Evolutionary conservation across 2,329 filamentous ascomycete genomes (phyloP).

Genomic region (Aspergillus ruber): DNA sequence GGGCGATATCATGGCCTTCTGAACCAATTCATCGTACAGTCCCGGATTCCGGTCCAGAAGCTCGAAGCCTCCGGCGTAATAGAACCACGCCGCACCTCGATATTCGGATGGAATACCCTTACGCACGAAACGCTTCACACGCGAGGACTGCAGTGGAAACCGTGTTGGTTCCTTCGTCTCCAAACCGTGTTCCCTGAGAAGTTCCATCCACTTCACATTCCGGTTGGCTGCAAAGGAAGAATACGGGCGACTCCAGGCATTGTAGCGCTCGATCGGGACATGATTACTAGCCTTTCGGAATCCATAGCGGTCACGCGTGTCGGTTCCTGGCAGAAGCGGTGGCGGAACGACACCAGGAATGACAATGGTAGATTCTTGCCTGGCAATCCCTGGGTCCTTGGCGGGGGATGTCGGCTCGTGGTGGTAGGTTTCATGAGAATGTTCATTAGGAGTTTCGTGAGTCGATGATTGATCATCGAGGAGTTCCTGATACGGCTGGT

Average conservation of each 20-base stretch:
- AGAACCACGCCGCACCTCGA: constrained; percentile 95
- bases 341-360: constrained; percentile 36
- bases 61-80: constrained; percentile 81
- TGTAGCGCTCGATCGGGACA: constrained; percentile 68
- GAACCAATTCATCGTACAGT: constrained; percentile 66
- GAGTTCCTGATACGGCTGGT: neutral
- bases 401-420: constrained; percentile 1
- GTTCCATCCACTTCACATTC: constrained; percentile 71
- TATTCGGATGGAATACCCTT: constrained; percentile 93
- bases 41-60: constrained; percentile 70
- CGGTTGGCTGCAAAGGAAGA: constrained; percentile 67
- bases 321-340: constrained; percentile 23
- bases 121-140: constrained; percentile 81
- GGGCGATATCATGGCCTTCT: constrained; percentile 58
- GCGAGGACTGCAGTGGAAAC: constrained; percentile 74
- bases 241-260: constrained; percentile 72
- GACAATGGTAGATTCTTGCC: constrained; percentile 18
- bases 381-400: neutral
- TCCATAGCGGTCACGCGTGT: constrained; percentile 71
- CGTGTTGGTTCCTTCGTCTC: constrained; percentile 64
- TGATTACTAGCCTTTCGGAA: constrained; percentile 85
- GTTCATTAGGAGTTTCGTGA: constrained; percentile 6
- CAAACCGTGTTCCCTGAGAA: constrained; percentile 70
- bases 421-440: constrained; percentile 3
- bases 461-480: constrained; percentile 1